Percentiles rank a stretch among this genome's conserved stretches.
Conservation (phyloP, 108 stramenopile genomes). For the Aurantiochytrium sp. region DNA sequence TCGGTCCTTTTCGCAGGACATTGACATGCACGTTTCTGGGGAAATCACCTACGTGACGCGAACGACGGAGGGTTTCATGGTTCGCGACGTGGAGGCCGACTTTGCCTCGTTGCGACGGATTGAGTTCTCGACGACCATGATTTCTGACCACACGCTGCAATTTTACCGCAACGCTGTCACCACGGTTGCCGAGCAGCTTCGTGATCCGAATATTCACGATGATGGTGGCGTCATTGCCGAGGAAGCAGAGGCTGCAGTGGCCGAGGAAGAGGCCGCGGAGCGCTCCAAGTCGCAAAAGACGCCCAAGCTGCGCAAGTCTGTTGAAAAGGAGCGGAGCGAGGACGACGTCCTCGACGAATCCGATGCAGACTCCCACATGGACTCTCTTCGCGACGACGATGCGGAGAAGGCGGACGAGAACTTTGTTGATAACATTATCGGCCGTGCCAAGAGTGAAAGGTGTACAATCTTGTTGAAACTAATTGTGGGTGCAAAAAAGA, state of each 20-base stretch:
- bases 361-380: not conserved
- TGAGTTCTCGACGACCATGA: not conserved
- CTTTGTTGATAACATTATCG: not conserved
- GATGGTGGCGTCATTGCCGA: not conserved
- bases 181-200: not conserved
- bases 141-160: not conserved
- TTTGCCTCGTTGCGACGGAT: not conserved
- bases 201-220: not conserved
- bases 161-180: not conserved
- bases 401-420: not conserved
- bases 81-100: not conserved
- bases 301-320: not conserved
- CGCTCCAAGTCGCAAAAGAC: not conserved
- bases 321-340: not conserved
- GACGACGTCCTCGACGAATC: not conserved
- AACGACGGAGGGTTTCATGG: not conserved
- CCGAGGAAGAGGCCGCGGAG: not conserved
- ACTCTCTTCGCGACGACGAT: not conserved
- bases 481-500: too few species aligned
- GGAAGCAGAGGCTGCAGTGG: not conserved
- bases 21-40: not conserved
- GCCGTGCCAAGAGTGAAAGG: not conserved
- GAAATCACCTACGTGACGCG: not conserved
- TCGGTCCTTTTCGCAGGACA: not conserved
- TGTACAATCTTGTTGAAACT: too few species aligned